Evolutionary conservation across 225 moss, liverwort and hornwort genomes (phyloP), one percentile per base, ranked within the genome.

Genomic region (Antitrichia curtipendula): DNA sequence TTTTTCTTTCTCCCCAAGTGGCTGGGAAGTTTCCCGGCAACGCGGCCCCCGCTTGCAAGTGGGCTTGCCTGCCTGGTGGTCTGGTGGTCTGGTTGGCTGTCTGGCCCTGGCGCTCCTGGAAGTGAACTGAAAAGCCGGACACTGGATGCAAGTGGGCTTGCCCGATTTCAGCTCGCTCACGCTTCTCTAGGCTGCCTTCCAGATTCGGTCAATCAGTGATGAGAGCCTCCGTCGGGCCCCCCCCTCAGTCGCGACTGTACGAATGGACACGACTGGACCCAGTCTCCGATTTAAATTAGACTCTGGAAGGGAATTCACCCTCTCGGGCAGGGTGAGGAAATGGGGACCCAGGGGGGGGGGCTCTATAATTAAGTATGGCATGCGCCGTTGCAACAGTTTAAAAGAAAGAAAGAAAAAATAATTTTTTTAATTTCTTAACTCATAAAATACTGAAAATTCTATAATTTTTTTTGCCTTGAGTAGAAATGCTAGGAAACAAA

Each of bases 161-260:
- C 36, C 24, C 32, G 20, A 76, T 50, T 62, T 69, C 75, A 60
- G 88, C 71, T 28, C 27, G 3, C 60, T 64, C 88, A 41, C 87
- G 0, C 81, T 75, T 88, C 75, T 66, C 85, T 3, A 87, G 85
- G 82, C 82, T 4, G 21, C 45, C 27, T 53, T 54, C 31, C 70
- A 70, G 88, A 88, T 88, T 85, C 85, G 85, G 88, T 69, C 90
- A 82, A 82, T 75, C 87, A 65, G 75, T 83, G 68, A n/a, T 7
- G 38, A 63, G 62, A 62, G 62, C 62, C 61, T 12, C 60, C 60
- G 4, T 56, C 56, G 8, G 13, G 9, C 22, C 56, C 56, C 22
- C 54, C 6, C n/a, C n/a, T n/a, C n/a, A n/a, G n/a, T n/a, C n/a
- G 1, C 34, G 18, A 64, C 64, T n/a, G 64, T 36, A n/a, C 66